Percentiles rank a stretch among this genome's conserved stretches.
These are phyloP conservation scores for Backusella tuberculispora DNA, from an alignment of 192 early-diverging fungal species.

Conservation along the genomic window DNA sequence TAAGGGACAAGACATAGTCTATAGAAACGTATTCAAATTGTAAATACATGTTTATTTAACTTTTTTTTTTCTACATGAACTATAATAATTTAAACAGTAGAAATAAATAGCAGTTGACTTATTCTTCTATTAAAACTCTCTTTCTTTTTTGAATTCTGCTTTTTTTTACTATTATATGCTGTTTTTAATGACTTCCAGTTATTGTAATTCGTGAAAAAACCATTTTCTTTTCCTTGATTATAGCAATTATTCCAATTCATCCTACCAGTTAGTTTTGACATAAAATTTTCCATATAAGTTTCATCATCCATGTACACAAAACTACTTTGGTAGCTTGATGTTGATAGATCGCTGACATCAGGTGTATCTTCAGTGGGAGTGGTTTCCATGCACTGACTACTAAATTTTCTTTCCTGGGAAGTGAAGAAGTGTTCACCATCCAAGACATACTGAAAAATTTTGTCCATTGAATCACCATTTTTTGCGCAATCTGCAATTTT, in stretches of 20 bases:
- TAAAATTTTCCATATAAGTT: not conserved
- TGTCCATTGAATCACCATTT: too few relatives aligned
- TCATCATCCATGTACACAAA: not conserved
- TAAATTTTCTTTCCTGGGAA: not conserved
- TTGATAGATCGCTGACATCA: not conserved
- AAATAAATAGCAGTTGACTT: too few relatives aligned
- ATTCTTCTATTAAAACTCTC: not conserved
- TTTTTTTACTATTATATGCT: not conserved
- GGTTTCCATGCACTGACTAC: not conserved
- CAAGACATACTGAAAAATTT: too few relatives aligned
- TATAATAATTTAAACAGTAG: too few relatives aligned
- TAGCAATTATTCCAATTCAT: not conserved
- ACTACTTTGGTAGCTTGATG: not conserved
- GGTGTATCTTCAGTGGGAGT: not conserved
- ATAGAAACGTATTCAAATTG: too few relatives aligned
- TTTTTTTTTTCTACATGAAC: not conserved
- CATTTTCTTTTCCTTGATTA: not conserved
- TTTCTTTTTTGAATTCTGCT: not conserved
- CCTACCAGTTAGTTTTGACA: not conserved
- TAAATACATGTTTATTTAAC: too few relatives aligned
- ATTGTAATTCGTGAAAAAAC: not conserved
- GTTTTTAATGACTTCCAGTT: not conserved
- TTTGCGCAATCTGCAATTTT: too few relatives aligned
- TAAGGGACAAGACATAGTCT: too few relatives aligned
- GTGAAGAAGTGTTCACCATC: too few relatives aligned